phyloP scores from a whole-genome alignment of 1,284 basidiomycete species.

The Megacollybia platyphylla region DNA sequence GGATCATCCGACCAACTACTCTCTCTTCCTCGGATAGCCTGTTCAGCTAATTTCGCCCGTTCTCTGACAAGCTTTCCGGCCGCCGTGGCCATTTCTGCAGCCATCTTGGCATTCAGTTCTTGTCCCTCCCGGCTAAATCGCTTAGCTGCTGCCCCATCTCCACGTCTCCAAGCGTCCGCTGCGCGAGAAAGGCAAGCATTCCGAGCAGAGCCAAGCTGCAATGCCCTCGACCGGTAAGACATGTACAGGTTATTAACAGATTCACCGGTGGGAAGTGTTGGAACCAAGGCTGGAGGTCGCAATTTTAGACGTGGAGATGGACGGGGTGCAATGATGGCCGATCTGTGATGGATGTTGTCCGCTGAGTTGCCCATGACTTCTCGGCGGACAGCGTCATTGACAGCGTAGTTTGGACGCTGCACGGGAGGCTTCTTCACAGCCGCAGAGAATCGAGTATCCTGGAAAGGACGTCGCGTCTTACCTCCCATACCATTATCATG shows the following conservation, averaged over 20 bases:
- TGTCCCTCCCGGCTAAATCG: slow-evolving; percentile 89
- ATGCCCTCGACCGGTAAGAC: slow-evolving; percentile 72
- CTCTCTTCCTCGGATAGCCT: slow-evolving; percentile 61
- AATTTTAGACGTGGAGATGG: slow-evolving; percentile 77
- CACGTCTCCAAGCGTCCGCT: slow-evolving; percentile 88
- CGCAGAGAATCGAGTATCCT: slow-evolving; percentile 76
- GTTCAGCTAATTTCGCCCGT: slow-evolving; percentile 62
- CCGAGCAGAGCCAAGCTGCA: slow-evolving; percentile 85
- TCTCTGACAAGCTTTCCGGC: slow-evolving; percentile 75
- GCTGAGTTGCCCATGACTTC: slow-evolving; percentile 44
- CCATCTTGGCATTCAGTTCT: slow-evolving; percentile 85
- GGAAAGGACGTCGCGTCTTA: slow-evolving; percentile 23
- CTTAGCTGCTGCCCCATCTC: slow-evolving; percentile 91
- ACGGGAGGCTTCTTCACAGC: slow-evolving; percentile 61
- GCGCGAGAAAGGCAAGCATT: slow-evolving; percentile 94
- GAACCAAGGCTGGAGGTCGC: slow-evolving; percentile 72
- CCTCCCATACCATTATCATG: slow-evolving; percentile 29
- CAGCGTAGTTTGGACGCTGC: slow-evolving; percentile 13
- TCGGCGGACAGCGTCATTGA: slow-evolving; percentile 29
- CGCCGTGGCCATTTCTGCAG: slow-evolving; percentile 69
- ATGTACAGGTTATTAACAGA: slow-evolving; percentile 75
- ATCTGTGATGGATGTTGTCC: slow-evolving; percentile 50
- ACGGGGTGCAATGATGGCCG: slow-evolving; percentile 68
- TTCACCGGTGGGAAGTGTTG: slow-evolving; percentile 79
- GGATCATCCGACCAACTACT: slow-evolving; percentile 74